Conservation (phyloP, 169 alveolate genomes). For the Cyclospora cayetanensis region DNA sequence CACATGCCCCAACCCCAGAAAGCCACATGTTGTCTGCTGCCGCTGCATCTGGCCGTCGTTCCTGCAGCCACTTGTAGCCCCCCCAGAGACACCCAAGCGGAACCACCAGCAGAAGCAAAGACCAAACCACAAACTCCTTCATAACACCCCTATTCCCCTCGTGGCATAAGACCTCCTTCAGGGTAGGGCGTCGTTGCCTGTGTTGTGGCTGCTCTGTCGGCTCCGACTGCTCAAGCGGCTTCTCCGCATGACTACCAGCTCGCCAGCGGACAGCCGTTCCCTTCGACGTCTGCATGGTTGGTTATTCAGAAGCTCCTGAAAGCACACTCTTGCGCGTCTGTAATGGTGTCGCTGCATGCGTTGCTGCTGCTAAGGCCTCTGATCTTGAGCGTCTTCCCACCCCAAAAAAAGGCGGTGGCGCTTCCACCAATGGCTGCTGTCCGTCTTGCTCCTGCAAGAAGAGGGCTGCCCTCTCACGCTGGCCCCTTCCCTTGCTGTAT, state of each 20-base stretch:
- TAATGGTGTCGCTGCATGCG: background rate
- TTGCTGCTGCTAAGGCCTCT: conserved; percentile 1
- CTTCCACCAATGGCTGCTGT: background rate
- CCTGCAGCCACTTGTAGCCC: background rate
- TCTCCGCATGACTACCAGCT: background rate
- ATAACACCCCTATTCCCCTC: background rate
- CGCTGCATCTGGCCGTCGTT: conserved; percentile 14
- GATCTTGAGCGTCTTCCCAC: background rate
- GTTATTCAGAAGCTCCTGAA: no score
- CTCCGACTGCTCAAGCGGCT: conserved; percentile 7
- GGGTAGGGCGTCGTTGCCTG: background rate
- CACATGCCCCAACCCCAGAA: background rate
- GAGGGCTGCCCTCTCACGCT: no score
- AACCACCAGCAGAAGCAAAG: conserved; percentile 34
- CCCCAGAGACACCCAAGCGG: conserved; percentile 14
- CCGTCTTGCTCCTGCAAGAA: background rate
- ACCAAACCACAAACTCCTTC: background rate
- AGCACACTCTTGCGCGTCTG: no score
- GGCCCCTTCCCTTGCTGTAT: background rate
- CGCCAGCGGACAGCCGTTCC: conserved; percentile 17
- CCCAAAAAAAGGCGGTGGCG: background rate
- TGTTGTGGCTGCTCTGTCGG: conserved; percentile 16
- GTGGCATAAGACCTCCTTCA: background rate
- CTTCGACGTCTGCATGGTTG: conserved; percentile 27
- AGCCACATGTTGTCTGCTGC: conserved; percentile 39